Base-by-base conservation (phyloP, 352 stramenopile genomes). In the Phytophthora pini region DNA sequence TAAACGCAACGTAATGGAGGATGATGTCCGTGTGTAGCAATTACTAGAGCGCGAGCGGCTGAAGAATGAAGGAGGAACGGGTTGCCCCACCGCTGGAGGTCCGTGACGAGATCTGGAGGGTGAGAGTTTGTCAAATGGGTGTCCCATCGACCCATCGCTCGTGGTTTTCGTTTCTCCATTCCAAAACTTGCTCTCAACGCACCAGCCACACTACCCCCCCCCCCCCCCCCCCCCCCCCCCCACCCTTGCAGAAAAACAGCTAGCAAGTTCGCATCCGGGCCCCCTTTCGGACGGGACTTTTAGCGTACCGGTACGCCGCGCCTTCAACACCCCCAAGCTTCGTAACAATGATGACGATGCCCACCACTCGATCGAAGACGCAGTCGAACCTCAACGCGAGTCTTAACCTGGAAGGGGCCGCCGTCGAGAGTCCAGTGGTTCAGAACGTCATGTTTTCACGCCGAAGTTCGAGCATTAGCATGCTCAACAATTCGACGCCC, bases 341-440 rank as follows among this genome's bases (percentile, higher is more conserved):
- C 4, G 32, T 40, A 41, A 48, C 34, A 36, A 47, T 43, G 36
- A 50, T 24, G 36, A 65, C 68, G 60, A 61, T 66, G 60, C 52
- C 52, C 20, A 52, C 32, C 40, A 48, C 71, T 13, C 81, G 72
- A 64, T 67, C 60, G 27, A 76, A 72, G 49, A 69, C 71, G 52
- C 70, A 59, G 40, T 20, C 63, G 9, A 71, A 51, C 27, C 27
- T 62, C 22, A 68, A 51, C 48, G 45, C 17, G 10, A 22, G 22
- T 36, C 53, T 61, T 34, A 73, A 78, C 46, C 48, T 59, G 27
- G 69, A 81, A 13, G 51, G 39, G 17, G 54, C 7, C 20, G 17
- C 17, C n/a, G 10, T 7, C 27, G 29, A 17, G 8, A 31, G 2
- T 32, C 22, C 15, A 13, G 31, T 36, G 8, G 10, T 36, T 13